Percentiles rank a stretch among this genome's conserved stretches.
Conservation (phyloP, 306 rosid genomes). For the Prunus persica region Prunus_persica_NCBIv2 NC_034013.1:10620001-10620500, state of each 20-base stretch:
- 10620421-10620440: constrained; percentile 61
- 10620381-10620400: constrained; percentile 60
- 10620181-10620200: background rate
- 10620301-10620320: constrained; percentile 23
- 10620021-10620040: background rate
- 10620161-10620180: background rate
- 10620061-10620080: background rate
- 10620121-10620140: background rate
- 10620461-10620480: constrained; percentile 21
- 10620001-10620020: background rate
- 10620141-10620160: background rate
- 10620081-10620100: background rate
- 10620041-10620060: background rate
- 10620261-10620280: background rate
- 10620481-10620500: background rate
- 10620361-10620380: constrained; percentile 89
- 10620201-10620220: background rate
- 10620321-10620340: constrained; percentile 89
- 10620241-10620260: background rate
- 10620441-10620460: constrained; percentile 29
- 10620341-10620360: constrained; percentile 80
- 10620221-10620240: background rate
- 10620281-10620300: background rate
- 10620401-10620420: constrained; percentile 67
- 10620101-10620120: background rate